Percentiles rank a stretch among this genome's conserved stretches.
phyloP scores from a whole-genome alignment of 1,139 yeast genomes.

The Torulaspora globosa region DNA sequence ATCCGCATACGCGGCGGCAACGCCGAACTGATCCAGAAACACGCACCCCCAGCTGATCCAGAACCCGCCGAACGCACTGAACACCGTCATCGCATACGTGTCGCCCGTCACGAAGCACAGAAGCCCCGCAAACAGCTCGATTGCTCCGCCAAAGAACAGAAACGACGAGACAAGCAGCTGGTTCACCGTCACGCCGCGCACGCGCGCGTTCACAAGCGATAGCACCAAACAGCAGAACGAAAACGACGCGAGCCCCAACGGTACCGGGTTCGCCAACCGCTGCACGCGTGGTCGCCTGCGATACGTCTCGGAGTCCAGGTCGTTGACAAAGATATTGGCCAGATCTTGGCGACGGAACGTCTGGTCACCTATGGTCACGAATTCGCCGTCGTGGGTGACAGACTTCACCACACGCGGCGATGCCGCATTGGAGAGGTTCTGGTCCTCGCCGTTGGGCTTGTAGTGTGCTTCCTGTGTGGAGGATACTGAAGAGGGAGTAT shows the following conservation, averaged over 20 bases:
- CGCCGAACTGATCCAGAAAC: conserved; percentile 52
- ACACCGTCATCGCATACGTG: conserved; percentile 61
- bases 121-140: conserved; percentile 61
- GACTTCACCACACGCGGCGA: conserved; percentile 16
- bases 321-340: conserved; percentile 56
- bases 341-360: conserved; percentile 54
- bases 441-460: neutral
- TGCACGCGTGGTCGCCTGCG: conserved; percentile 25
- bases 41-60: conserved; percentile 67
- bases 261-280: conserved; percentile 53
- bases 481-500: conserved; percentile 3
- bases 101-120: conserved; percentile 64
- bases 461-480: conserved; percentile 1
- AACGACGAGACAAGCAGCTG: conserved; percentile 48
- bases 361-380: conserved; percentile 52
- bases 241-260: conserved; percentile 56
- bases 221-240: conserved; percentile 46
- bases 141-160: conserved; percentile 60
- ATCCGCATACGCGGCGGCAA: conserved; percentile 47
- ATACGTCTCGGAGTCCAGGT: conserved; percentile 54
- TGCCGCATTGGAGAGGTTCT: neutral
- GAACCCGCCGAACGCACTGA: conserved; percentile 70
- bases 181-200: conserved; percentile 49
- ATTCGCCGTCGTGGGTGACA: conserved; percentile 37
- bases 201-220: conserved; percentile 49